Evolutionary conservation across 2,329 filamentous ascomycete genomes (phyloP), one percentile per base, ranked within the genome.

Genomic region (Allantophomopsis lycopodina): DNA sequence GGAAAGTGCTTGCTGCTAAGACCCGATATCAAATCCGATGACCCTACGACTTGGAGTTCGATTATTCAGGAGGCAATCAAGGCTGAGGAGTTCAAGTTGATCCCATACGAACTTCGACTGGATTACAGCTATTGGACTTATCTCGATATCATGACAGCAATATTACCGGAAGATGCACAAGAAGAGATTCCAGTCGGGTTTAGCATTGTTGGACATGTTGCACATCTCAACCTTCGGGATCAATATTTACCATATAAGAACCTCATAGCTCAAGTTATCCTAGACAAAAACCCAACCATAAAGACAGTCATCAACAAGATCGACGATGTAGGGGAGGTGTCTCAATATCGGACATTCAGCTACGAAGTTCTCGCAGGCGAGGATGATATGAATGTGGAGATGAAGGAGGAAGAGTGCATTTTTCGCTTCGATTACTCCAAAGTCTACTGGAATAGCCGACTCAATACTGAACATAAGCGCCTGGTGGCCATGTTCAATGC

Each of bases 391-490:
- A 77, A 88, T 39, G 91, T 98, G 40, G 75, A 83, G 46, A 72
- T 91, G 39, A 76, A 73, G 47, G 87, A 95, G 61, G 81, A 83
- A 51, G 74, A 77, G 44, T 96, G 91, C 63, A 65, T 70, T n/a
- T 98, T 94, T 64, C 69, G 70, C 41, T 96, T 98, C 59, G 84
- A 98, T 64, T 98, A 94, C 59, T 76, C 83, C 45, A 93, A 93
- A 50, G 91, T 98, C 4, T 98, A 98, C 68, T 98, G 89, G 89
- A 98, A 98, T 62, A 87, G 79, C 53, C 79, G 89, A 49, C 73
- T 98, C 12, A 81, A 93, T 52, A 83, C 78, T 1, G 91, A 98
- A 60, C 91, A 98, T 60, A 76, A 80, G 47, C 72, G 91, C 3
- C 66, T 96, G 13, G 76, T 89, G 43, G 65, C 71, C 39, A 62